Conservation (phyloP, 2,329 filamentous ascomycete species). For the Ceratocystiopsis sp. region DNA sequence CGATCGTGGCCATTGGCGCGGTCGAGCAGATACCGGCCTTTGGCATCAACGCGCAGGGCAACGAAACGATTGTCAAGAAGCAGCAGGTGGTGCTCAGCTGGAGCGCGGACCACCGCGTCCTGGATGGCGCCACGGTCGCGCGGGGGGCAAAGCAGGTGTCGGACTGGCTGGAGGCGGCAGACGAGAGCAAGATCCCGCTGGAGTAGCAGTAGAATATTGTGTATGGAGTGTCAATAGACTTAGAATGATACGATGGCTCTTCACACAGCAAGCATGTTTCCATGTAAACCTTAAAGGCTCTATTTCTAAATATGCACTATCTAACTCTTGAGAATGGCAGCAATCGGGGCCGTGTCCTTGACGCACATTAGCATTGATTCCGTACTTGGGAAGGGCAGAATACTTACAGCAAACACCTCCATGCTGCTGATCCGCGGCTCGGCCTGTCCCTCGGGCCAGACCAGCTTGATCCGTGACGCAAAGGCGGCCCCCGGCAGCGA, state of each 20-base stretch:
- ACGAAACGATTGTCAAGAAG: constrained; percentile 18
- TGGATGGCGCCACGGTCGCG: constrained; percentile 56
- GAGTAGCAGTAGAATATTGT: not conserved
- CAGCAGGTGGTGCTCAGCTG: constrained; percentile 49
- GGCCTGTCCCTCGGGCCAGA: not conserved
- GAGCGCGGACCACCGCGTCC: constrained; percentile 50
- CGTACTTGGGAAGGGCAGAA: no score
- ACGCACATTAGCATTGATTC: not conserved
- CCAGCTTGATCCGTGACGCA: not conserved
- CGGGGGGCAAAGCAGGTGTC: constrained; percentile 86
- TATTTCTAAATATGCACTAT: no score
- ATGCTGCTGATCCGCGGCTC: not conserved
- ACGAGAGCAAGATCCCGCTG: not conserved
- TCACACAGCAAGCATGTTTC: no score
- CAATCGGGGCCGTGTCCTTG: not conserved
- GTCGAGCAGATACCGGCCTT: constrained; percentile 66
- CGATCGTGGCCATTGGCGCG: constrained; percentile 54
- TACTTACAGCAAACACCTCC: constrained; percentile 63
- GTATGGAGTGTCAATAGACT: not conserved
- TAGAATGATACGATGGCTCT: no score
- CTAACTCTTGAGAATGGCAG: not conserved
- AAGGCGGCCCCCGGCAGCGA: not conserved
- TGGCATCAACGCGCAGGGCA: constrained; percentile 47
- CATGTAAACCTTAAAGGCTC: no score
- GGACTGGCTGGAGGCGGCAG: constrained; percentile 44